phyloP scores from a whole-genome alignment of 495 filamentous ascomycete genomes.

The Eremomyces bilateralis region DNA sequence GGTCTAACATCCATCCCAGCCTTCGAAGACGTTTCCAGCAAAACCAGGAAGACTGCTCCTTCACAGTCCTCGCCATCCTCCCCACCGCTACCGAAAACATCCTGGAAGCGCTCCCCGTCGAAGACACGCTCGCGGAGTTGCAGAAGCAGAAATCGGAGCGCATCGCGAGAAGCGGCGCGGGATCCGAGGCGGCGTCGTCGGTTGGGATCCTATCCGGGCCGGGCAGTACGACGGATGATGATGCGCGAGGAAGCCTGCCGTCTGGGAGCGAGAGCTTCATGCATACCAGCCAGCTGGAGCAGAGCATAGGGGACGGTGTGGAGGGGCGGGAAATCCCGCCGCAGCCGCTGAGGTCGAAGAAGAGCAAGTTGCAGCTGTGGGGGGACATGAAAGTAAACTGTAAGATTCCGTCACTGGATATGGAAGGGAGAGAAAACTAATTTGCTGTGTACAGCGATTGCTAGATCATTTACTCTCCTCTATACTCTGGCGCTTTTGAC shows the following conservation, averaged over 20 bases:
- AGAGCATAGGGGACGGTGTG: constrained; percentile 15
- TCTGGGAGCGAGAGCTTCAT: constrained; percentile 52
- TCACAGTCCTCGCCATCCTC: constrained; percentile 87
- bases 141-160: constrained; percentile 80
- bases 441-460: constrained; percentile 41
- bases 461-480: constrained; percentile 70
- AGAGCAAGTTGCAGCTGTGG: constrained; percentile 84
- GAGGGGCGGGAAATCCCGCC: constrained; percentile 10
- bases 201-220: constrained; percentile 44
- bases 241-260: constrained; percentile 51
- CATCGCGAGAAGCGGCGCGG: constrained; percentile 32
- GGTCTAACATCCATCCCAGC: constrained; percentile 24
- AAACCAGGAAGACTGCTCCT: constrained; percentile 96
- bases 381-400: constrained; percentile 93
- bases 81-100: constrained; percentile 82
- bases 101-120: constrained; percentile 67
- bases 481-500: constrained; percentile 80
- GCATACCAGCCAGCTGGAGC: constrained; percentile 52
- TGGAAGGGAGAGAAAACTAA: not conserved
- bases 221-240: constrained; percentile 65
- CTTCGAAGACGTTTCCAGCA: constrained; percentile 90
- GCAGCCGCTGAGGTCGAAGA: constrained; percentile 29
- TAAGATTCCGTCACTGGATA: constrained; percentile 22
- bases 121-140: constrained; percentile 70
- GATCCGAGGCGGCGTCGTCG: constrained; percentile 26